A percentile compares a stretch with the other conserved stretches of the same genome.
These are phyloP conservation scores for Fusarium ramigenum DNA, from an alignment of 2,329 filamentous ascomycete genomes.

Conservation along the genomic window DNA sequence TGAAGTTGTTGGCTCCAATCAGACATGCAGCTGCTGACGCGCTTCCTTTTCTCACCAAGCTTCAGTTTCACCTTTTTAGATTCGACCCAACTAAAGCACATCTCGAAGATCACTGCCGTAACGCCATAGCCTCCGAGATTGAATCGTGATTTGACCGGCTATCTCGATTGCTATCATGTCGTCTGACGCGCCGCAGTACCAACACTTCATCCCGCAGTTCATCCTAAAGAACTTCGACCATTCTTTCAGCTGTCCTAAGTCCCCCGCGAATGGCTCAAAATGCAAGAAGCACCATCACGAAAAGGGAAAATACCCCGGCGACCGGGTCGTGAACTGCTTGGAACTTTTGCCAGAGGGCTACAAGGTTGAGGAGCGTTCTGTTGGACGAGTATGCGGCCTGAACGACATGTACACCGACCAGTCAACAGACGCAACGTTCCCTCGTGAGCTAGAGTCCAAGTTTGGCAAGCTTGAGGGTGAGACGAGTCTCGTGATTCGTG, in stretches of 20 bases:
- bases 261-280: neutral
- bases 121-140: neutral
- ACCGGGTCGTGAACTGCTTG: neutral
- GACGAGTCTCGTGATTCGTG: neutral
- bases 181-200: neutral
- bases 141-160: neutral
- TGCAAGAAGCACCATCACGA: neutral
- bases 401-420: neutral
- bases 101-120: accelerated
- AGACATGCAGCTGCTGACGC: neutral
- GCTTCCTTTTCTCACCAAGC: neutral
- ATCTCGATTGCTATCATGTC: neutral
- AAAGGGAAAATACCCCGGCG: neutral
- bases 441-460: accelerated
- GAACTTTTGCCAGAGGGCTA: neutral
- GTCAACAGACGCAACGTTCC: accelerated
- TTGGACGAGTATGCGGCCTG: neutral
- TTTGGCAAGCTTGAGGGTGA: neutral
- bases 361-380: neutral
- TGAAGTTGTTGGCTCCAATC: neutral
- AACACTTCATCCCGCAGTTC: neutral
- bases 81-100: neutral
- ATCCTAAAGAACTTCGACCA: neutral
- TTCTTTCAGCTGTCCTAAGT: neutral
- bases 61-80: neutral